Evolutionary conservation across 176 grass and related monocot genomes (phyloP).

Genomic region (Avena eriantha): DNA sequence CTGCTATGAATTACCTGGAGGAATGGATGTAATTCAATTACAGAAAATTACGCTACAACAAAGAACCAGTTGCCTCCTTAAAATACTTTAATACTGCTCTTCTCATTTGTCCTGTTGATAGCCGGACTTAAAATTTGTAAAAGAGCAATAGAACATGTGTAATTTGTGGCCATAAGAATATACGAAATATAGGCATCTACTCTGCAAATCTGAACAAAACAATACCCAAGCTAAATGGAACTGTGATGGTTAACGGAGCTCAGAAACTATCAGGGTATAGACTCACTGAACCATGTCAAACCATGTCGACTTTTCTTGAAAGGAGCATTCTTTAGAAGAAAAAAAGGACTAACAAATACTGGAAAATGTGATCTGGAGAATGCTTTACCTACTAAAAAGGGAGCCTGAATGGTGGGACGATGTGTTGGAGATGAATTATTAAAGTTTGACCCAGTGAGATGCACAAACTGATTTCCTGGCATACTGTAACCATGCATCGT

Average conservation of each 20-base stretch:
- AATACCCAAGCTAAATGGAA: not conserved
- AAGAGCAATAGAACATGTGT: not conserved
- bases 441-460: conserved; percentile 70
- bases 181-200: not conserved
- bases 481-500: conserved; percentile 71
- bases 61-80: not conserved
- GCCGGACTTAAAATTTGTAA: not conserved
- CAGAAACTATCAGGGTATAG: not conserved
- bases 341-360: not conserved
- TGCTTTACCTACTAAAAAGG: conserved; percentile 74
- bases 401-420: conserved; percentile 72
- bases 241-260: not conserved
- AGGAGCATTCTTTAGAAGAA: not conserved
- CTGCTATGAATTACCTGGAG: conserved; percentile 12
- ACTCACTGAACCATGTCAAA: conserved; percentile 8
- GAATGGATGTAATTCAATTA: not conserved
- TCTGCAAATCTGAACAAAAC: not conserved
- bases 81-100: not conserved
- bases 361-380: not conserved
- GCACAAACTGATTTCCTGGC: conserved; percentile 71
- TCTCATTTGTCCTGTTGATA: not conserved
- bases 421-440: conserved; percentile 56
- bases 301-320: not conserved
- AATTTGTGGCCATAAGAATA: not conserved
- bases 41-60: not conserved